Percentiles rank a stretch among this genome's conserved stretches.
Conservation (phyloP, 2,329 filamentous ascomycete species). For the Colletotrichum orchidophilum region DNA sequence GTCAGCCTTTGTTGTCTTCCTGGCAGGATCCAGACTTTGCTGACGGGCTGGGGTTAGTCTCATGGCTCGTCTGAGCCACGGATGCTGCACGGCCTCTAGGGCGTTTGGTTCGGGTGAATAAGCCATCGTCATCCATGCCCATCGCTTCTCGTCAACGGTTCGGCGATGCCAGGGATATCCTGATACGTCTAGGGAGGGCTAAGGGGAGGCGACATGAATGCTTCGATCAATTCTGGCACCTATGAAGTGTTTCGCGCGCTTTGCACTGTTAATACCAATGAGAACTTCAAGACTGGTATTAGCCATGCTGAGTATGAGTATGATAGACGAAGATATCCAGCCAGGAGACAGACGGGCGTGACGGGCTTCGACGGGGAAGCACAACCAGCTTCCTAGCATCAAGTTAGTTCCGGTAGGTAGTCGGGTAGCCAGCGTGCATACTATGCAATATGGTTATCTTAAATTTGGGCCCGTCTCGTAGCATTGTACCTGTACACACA, state of each 20-base stretch:
- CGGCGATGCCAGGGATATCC: not conserved
- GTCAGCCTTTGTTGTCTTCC: constrained; percentile 7
- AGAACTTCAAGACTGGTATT: not conserved
- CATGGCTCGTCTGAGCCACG: not conserved
- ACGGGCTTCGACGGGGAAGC: constrained; percentile 6
- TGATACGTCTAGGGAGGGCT: not conserved
- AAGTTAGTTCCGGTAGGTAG: not conserved
- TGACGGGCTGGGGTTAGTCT: constrained; percentile 10
- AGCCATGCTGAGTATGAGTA: not conserved
- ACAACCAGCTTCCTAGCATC: not conserved
- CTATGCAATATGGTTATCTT: not conserved
- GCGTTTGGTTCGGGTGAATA: not conserved
- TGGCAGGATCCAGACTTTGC: not conserved
- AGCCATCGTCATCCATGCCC: not conserved
- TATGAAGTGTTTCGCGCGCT: not conserved
- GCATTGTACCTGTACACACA: not conserved
- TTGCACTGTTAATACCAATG: not conserved
- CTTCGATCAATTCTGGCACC: not conserved
- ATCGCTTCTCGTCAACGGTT: not conserved
- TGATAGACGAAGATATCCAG: not conserved
- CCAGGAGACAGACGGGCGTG: not conserved
- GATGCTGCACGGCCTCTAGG: not conserved
- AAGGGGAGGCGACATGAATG: not conserved
- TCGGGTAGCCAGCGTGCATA: not conserved
- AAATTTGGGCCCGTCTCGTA: too few species aligned